phyloP scores from a whole-genome alignment of 768 basidiomycete species.

The Austroboletus festivus region DNA sequence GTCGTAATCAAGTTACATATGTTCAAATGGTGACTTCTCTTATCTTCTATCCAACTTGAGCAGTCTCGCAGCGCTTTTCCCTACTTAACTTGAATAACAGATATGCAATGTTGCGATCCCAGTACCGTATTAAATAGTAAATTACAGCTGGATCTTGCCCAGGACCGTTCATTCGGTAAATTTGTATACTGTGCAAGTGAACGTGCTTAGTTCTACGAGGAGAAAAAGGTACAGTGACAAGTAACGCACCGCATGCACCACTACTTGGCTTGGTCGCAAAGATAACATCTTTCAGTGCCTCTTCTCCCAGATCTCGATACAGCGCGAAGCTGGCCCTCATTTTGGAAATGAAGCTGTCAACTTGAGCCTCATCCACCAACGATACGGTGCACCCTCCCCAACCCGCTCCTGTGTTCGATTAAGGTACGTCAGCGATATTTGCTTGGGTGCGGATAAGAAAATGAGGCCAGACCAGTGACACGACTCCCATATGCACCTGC shows the following conservation, averaged over 20 bases:
- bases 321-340: conserved; percentile 60
- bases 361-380: conserved; percentile 62
- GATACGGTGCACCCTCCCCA: conserved; percentile 92
- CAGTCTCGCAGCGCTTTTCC: too few species aligned
- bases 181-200: too few species aligned
- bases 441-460: background rate
- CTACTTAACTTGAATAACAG: too few species aligned
- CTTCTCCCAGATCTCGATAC: conserved; percentile 61
- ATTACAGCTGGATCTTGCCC: background rate
- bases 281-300: conserved; percentile 58
- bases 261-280: conserved; percentile 77
- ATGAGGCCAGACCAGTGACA: conserved; percentile 62
- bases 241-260: conserved; percentile 68
- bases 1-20: too few species aligned
- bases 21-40: too few species aligned
- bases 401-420: conserved; percentile 62
- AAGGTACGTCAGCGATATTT: background rate
- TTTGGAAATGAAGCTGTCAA: conserved; percentile 59
- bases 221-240: background rate
- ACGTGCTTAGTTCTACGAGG: too few species aligned
- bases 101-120: background rate
- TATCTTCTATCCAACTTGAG: too few species aligned
- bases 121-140: background rate
- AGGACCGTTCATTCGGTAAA: too few species aligned
- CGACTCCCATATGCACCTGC: conserved; percentile 81